Percentiles rank a stretch among this genome's conserved stretches.
phyloP scores from a whole-genome alignment of 768 basidiomycete genomes.

The Tulasnella sp. region DNA sequence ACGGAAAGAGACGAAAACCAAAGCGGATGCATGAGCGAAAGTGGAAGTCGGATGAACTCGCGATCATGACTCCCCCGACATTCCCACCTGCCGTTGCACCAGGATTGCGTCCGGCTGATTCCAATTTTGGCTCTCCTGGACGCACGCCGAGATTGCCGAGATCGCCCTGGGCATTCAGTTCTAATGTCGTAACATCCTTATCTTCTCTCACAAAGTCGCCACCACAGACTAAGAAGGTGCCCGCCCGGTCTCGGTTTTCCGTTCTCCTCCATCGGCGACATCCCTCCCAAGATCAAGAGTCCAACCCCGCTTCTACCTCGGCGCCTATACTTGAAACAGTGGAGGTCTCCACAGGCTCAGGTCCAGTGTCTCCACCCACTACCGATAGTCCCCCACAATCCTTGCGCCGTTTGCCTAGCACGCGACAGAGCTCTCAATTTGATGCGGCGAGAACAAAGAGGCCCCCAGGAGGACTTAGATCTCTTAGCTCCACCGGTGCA shows the following conservation, averaged over 20 bases:
- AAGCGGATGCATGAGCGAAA: neutral
- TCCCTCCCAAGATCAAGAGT: neutral
- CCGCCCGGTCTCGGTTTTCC: neutral
- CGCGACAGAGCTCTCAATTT: too few species aligned
- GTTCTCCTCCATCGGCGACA: neutral
- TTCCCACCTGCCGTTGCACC: neutral
- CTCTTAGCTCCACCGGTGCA: neutral
- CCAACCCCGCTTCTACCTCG: neutral
- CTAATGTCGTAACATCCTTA: neutral
- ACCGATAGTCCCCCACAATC: neutral
- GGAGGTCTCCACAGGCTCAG: neutral
- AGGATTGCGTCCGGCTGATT: neutral
- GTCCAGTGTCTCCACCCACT: neutral
- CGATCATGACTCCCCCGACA: neutral
- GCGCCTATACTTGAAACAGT: neutral
- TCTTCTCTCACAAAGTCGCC: neutral
- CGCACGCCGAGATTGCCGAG: neutral
- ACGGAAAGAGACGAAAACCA: neutral
- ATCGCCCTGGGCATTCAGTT: neutral
- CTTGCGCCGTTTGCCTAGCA: too few species aligned
- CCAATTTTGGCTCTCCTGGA: neutral
- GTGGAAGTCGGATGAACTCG: constrained; percentile 1
- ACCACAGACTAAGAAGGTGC: neutral
- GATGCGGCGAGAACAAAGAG: neutral
- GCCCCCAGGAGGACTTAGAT: neutral